phyloP scores from a whole-genome alignment of 352 stramenopile genomes.

The Blastocystis sp. region DNA sequence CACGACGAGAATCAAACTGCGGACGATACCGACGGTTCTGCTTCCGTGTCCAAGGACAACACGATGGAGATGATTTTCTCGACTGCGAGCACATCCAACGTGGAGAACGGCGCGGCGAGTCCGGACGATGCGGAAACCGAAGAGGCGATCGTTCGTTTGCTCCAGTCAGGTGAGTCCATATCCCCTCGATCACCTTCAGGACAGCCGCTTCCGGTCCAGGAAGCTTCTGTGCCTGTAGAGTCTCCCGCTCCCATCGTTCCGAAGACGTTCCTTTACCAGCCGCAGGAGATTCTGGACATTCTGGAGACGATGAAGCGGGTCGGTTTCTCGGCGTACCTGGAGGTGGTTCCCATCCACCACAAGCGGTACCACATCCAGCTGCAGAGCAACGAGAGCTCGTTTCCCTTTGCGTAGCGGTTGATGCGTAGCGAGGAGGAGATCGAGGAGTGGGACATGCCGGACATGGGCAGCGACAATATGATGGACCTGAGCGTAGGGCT shows the following conservation, averaged over 20 bases:
- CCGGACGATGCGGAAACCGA: background rate
- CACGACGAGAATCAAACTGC: background rate
- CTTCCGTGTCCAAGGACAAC: background rate
- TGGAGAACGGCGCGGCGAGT: background rate
- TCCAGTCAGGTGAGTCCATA: background rate
- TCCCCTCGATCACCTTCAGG: background rate
- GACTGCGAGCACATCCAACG: background rate
- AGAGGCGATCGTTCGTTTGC: background rate
- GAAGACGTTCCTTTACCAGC: background rate
- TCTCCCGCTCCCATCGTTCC: background rate
- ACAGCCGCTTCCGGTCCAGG: background rate
- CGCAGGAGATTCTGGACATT: background rate
- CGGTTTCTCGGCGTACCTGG: background rate
- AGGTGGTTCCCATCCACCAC: background rate
- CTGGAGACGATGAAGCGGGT: background rate
- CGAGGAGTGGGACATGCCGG: conserved; percentile 23
- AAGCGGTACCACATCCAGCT: background rate
- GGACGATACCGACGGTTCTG: too few relatives aligned
- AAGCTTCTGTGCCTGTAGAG: background rate
- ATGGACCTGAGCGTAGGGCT: background rate
- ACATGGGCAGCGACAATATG: background rate
- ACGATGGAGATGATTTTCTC: background rate
- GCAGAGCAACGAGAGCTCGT: background rate
- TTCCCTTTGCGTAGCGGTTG: background rate
- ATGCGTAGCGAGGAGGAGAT: background rate